Evolutionary conservation across 2,329 filamentous ascomycete species (phyloP).

Genomic region (Claviceps purpurea): DNA sequence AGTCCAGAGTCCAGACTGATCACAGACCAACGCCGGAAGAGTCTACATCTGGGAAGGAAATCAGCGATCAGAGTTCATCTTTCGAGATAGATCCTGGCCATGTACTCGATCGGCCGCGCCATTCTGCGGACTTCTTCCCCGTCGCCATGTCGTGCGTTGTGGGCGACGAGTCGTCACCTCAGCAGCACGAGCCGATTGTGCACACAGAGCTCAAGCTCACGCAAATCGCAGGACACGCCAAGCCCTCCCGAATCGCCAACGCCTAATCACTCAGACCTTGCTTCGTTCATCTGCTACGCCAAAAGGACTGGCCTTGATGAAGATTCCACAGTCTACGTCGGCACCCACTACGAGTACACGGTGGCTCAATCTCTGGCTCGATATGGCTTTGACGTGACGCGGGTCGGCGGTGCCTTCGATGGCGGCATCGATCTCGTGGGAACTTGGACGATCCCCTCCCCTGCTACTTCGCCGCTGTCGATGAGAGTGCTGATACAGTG

Average conservation of each 20-base stretch:
- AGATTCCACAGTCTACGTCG: slow-evolving; percentile 48
- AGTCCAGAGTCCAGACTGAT: too few species aligned
- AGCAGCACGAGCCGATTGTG: not conserved
- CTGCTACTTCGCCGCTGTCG: slow-evolving; percentile 13
- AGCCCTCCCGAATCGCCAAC: slow-evolving; percentile 32
- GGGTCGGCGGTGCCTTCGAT: slow-evolving; percentile 54
- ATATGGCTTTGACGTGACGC: slow-evolving; percentile 50
- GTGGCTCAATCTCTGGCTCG: slow-evolving; percentile 40
- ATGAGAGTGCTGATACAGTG: slow-evolving; percentile 50
- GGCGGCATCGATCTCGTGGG: slow-evolving; percentile 64
- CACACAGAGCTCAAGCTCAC: not conserved
- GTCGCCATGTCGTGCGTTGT: not conserved
- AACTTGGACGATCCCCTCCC: slow-evolving; percentile 44
- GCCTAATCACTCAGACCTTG: slow-evolving; percentile 46
- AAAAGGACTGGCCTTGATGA: slow-evolving; percentile 39
- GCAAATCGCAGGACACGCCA: not conserved
- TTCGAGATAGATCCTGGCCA: not conserved
- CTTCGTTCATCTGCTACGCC: slow-evolving; percentile 53
- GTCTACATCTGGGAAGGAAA: not conserved
- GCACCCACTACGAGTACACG: slow-evolving; percentile 68
- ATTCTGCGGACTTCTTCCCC: not conserved
- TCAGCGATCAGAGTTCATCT: too few species aligned
- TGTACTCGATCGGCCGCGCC: not conserved
- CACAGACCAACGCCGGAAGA: not conserved
- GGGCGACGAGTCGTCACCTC: not conserved